Percentiles rank a stretch among this genome's conserved stretches.
Conservation (phyloP, 352 stramenopile genomes). For the Phytopythium oedochilum region DNA sequence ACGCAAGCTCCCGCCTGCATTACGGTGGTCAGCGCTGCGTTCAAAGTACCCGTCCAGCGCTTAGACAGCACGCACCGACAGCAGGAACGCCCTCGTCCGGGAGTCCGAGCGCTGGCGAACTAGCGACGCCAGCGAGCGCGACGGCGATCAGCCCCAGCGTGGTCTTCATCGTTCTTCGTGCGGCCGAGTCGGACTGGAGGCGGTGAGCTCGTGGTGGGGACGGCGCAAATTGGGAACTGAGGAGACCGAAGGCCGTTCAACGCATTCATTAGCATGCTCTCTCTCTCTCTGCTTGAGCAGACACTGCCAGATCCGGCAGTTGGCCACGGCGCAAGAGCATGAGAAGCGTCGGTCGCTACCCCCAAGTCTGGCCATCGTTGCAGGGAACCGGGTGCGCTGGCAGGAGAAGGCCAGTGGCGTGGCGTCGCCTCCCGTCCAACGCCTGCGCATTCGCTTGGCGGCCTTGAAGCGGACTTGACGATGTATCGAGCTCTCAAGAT, state of each 20-base stretch:
- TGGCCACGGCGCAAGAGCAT: neutral
- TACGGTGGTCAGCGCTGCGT: too few relatives aligned
- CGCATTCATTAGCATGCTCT: too few relatives aligned
- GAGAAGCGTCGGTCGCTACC: constrained; percentile 12
- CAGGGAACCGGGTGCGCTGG: too few relatives aligned
- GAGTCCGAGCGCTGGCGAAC: neutral
- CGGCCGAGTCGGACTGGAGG: neutral
- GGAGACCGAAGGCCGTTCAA: too few relatives aligned
- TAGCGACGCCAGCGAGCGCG: neutral
- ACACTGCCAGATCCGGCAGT: neutral
- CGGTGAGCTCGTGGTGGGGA: neutral
- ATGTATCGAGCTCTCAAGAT: too few relatives aligned
- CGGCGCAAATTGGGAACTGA: constrained; percentile 1
- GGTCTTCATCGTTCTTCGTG: neutral
- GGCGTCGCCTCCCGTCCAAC: too few relatives aligned
- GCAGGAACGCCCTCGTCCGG: neutral
- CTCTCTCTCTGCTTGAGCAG: too few relatives aligned
- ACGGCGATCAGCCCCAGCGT: neutral
- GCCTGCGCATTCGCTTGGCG: too few relatives aligned
- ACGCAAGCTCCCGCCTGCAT: neutral
- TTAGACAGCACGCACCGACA: neutral
- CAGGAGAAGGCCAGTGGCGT: too few relatives aligned
- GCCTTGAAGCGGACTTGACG: too few relatives aligned
- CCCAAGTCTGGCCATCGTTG: neutral
- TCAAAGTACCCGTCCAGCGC: too few relatives aligned